A percentile compares a stretch with the other conserved stretches of the same genome.
Conservation (phyloP, 2,329 filamentous ascomycete genomes). For the Colletotrichum incanum region DNA sequence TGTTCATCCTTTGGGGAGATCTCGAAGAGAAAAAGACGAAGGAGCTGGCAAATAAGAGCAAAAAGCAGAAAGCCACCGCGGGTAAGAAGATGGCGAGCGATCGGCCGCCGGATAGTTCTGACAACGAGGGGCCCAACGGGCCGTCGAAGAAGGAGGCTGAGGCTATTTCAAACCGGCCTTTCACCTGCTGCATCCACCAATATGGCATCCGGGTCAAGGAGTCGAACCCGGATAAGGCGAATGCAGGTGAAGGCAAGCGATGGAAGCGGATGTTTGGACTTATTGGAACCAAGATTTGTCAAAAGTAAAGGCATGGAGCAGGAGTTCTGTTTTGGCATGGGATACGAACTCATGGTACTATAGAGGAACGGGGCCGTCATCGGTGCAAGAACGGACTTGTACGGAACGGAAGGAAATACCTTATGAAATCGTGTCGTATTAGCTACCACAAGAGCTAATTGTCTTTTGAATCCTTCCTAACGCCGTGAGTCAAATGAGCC, state of each 20-base stretch:
- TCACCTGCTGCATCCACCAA: slow-evolving; percentile 80
- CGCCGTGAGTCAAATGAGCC: slow-evolving; percentile 33
- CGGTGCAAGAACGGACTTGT: not conserved
- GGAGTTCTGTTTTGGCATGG: not conserved
- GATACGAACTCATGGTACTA: not conserved
- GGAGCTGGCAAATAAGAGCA: slow-evolving; percentile 51
- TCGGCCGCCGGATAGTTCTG: slow-evolving; percentile 58
- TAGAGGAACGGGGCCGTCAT: not conserved
- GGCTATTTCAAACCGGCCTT: slow-evolving; percentile 70
- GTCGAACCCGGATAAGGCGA: slow-evolving; percentile 58
- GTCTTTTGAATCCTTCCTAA: slow-evolving; percentile 34
- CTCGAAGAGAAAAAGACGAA: slow-evolving; percentile 78
- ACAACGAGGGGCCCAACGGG: slow-evolving; percentile 47
- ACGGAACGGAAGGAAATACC: not conserved
- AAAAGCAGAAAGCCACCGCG: slow-evolving; percentile 42
- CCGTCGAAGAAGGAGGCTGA: not conserved
- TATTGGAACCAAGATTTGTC: slow-evolving; percentile 74
- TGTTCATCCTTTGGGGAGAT: slow-evolving; percentile 89
- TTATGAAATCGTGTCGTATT: slow-evolving; percentile 25
- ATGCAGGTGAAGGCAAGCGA: slow-evolving; percentile 61
- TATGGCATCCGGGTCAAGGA: slow-evolving; percentile 72
- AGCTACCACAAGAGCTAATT: slow-evolving; percentile 33
- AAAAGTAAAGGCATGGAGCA: not conserved
- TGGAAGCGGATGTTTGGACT: slow-evolving; percentile 78
- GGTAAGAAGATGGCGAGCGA: slow-evolving; percentile 41